phyloP scores from a whole-genome alignment of 257 asterid genomes.

The Solanum sitiens region DNA sequence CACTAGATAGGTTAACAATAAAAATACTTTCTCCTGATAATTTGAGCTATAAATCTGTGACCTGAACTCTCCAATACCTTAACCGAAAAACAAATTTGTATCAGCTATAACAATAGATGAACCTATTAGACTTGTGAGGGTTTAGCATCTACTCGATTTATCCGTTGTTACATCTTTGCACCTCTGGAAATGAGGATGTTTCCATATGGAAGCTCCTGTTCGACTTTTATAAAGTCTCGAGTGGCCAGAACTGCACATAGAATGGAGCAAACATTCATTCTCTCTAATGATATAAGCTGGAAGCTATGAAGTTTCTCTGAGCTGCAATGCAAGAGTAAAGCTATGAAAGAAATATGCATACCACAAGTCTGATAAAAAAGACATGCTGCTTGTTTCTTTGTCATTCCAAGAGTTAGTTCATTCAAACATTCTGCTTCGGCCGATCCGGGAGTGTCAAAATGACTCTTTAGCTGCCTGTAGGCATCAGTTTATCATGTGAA shows the following conservation, averaged over 20 bases:
- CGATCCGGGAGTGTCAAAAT: slow-evolving; percentile 73
- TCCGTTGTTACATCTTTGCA: slow-evolving; percentile 45
- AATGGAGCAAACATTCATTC: neutral
- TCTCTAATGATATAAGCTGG: neutral
- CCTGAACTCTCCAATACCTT: neutral
- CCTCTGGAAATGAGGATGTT: slow-evolving; percentile 79
- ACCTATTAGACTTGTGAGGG: neutral
- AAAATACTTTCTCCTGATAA: neutral
- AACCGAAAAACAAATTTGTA: neutral
- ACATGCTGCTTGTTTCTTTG: slow-evolving; percentile 60
- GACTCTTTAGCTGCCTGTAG: slow-evolving; percentile 81
- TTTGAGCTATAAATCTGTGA: neutral
- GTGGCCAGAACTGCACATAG: slow-evolving; percentile 70
- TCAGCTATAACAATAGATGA: neutral
- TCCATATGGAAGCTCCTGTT: slow-evolving; percentile 61
- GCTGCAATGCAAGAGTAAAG: neutral
- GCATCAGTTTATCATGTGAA: neutral
- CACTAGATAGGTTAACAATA: neutral
- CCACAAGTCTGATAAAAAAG: slow-evolving; percentile 90
- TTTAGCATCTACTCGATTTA: neutral
- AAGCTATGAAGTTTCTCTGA: neutral
- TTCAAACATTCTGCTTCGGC: slow-evolving; percentile 55
- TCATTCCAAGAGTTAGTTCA: slow-evolving; percentile 64
- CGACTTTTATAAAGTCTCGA: slow-evolving; percentile 40
- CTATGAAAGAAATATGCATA: slow-evolving; percentile 5